Base-by-base conservation (phyloP, 1,284 basidiomycete genomes). In the Thelephora terrestris region DNA sequence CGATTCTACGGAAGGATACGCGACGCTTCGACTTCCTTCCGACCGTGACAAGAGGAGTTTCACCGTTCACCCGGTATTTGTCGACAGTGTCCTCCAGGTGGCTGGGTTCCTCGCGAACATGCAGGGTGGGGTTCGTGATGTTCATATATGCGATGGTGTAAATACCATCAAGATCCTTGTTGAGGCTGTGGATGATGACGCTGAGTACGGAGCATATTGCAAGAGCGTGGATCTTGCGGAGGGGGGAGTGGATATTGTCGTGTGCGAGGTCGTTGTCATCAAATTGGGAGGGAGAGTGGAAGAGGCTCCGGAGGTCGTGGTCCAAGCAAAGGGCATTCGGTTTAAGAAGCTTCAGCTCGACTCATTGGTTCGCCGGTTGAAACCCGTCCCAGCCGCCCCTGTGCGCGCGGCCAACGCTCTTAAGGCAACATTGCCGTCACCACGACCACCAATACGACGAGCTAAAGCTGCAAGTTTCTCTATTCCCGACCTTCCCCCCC, bases 41-140 rank as follows among this genome's bases (percentile, higher is more conserved):
- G 55, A 60, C 23, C 54, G 59, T 9, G 17, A 42, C 25, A 5
- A 20, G 21, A n/a, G 39, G 21, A 21, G n/a, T 14, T 75, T 70
- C 52, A 63, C 69, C 4, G 64, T 68, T 4, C 71, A 78, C 50
- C 74, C 78, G 1, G 57, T 82, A n/a, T 82, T 84, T 61, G 65
- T 76, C 46, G 84, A 87, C 54, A 75, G 78, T 0, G 64, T 86
- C 21, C 66, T 85, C 27, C 84, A 87, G 51, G 69, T 75, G 27
- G 76, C 81, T 1, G 84, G 84, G 2, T 83, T 87, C 61, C 64
- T 85, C 38, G 71, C 76, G 24, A 87, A 86, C 60, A 61, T 78
- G 58, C 71, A 68, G 36, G 74, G 70, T 2, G 64, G 63, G 2
- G 52, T 64, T 20, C 65, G 74, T 32, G 74, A 82, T 44, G 77